A percentile compares a stretch with the other conserved stretches of the same genome.
Evolutionary conservation across 768 basidiomycete species (phyloP).

Genomic region (Lactifluus hygrophoroides): DNA sequence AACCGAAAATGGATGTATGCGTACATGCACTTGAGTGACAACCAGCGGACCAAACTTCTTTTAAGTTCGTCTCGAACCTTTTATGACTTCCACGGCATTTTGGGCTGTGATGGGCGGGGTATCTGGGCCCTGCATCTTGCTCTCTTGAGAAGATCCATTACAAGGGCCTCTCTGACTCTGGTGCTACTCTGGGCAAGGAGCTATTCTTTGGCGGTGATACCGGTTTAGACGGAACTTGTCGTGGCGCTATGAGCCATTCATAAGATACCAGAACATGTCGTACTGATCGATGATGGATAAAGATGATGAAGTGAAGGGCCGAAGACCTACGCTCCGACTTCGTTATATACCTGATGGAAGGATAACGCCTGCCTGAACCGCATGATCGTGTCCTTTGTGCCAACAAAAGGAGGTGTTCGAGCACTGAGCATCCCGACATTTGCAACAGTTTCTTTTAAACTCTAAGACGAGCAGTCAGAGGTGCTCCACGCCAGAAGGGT

Average conservation of each 20-base stretch:
- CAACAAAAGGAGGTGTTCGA: slow-evolving; percentile 57
- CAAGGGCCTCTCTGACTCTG: no score
- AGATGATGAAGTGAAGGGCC: not conserved
- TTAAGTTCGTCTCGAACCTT: not conserved
- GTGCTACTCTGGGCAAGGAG: no score
- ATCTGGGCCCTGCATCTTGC: not conserved
- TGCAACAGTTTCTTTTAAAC: slow-evolving; percentile 62
- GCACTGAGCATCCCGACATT: slow-evolving; percentile 61
- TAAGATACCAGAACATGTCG: no score
- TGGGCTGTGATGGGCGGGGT: not conserved
- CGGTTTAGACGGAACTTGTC: no score
- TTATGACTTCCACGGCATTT: no score
- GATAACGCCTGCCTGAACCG: slow-evolving; percentile 70
- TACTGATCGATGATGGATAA: no score
- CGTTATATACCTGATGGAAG: slow-evolving; percentile 55
- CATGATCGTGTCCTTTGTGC: slow-evolving; percentile 52
- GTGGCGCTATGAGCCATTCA: no score
- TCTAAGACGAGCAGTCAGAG: not conserved
- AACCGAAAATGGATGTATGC: not conserved
- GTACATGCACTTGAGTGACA: slow-evolving; percentile 7
- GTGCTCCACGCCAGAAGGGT: not conserved
- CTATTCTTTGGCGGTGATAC: no score
- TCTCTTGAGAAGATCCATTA: no score
- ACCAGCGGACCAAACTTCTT: slow-evolving; percentile 16
- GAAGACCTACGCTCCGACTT: no score